Conservation (phyloP, 2,329 filamentous ascomycete genomes). For the Xylariaceae sp. region DNA sequence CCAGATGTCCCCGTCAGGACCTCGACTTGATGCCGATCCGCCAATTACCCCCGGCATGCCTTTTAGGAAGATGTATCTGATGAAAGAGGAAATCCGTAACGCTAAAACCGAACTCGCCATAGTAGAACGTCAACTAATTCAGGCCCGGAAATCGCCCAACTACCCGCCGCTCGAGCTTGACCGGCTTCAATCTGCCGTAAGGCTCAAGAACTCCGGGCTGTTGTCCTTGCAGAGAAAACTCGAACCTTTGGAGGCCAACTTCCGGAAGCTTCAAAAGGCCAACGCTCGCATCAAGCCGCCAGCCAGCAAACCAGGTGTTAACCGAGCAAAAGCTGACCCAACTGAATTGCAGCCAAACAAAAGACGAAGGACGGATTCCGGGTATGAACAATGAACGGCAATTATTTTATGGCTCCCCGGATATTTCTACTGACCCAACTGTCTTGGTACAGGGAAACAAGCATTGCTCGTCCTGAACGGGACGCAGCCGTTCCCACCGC, state of each 20-base stretch:
- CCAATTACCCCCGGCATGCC: slow-evolving; percentile 1
- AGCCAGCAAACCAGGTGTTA: neutral
- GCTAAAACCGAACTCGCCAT: neutral
- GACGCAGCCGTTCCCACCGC: neutral
- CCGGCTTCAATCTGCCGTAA: neutral
- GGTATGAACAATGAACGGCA: neutral
- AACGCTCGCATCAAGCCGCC: neutral
- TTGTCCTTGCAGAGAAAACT: neutral
- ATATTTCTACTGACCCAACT: neutral
- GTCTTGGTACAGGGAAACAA: neutral
- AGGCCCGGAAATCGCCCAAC: neutral
- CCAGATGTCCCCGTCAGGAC: neutral
- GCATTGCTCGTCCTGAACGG: neutral
- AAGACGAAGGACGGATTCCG: neutral
- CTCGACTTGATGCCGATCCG: neutral
- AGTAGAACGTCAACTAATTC: neutral
- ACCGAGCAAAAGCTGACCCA: neutral
- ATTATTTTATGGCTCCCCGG: neutral
- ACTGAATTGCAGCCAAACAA: neutral
- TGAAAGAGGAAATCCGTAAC: neutral
- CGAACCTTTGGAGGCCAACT: slow-evolving; percentile 4
- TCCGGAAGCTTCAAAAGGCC: neutral
- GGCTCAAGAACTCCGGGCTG: neutral
- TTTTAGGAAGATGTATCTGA: slow-evolving; percentile 1
- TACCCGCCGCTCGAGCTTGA: neutral